Conservation (phyloP, 2,329 filamentous ascomycete species). For the Aureobasidium lini region DNA sequence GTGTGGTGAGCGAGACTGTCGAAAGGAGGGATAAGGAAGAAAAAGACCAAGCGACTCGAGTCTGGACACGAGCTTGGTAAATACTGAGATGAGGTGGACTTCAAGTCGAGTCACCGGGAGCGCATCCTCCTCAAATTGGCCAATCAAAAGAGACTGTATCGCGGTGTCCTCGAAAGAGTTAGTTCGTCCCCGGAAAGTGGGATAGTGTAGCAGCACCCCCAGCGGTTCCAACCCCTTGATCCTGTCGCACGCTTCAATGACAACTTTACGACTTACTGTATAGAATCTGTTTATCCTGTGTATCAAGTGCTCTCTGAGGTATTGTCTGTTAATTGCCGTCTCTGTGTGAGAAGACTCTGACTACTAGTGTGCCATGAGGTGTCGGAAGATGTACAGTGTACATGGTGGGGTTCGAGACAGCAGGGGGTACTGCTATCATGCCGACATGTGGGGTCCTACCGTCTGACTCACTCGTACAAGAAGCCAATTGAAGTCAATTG, state of each 20-base stretch:
- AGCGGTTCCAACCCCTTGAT: too few relatives aligned
- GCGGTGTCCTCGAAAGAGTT: background rate
- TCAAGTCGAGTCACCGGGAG: constrained; percentile 6
- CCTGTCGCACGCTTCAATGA: too few relatives aligned
- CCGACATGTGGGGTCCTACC: background rate
- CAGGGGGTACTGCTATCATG: background rate
- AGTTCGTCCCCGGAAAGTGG: too few relatives aligned
- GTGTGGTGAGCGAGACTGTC: constrained; percentile 10
- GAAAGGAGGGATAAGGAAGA: background rate
- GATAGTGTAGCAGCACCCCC: too few relatives aligned
- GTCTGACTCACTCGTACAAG: constrained; percentile 1
- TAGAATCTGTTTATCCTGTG: too few relatives aligned
- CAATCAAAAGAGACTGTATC: background rate
- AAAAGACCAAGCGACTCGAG: constrained; percentile 1
- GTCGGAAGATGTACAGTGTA: too few relatives aligned
- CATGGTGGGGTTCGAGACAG: too few relatives aligned
- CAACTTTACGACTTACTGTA: too few relatives aligned
- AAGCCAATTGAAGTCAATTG: constrained; percentile 1
- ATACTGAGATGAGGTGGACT: background rate
- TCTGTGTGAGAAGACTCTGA: too few relatives aligned
- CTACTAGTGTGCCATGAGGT: too few relatives aligned
- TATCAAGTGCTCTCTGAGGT: too few relatives aligned
- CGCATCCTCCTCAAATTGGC: constrained; percentile 1
- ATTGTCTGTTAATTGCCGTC: too few relatives aligned
- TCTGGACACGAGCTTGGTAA: constrained; percentile 10